phyloP scores from a whole-genome alignment of 2,329 filamentous ascomycete genomes.

The Paecilomyces dactylethromorphus region DNA sequence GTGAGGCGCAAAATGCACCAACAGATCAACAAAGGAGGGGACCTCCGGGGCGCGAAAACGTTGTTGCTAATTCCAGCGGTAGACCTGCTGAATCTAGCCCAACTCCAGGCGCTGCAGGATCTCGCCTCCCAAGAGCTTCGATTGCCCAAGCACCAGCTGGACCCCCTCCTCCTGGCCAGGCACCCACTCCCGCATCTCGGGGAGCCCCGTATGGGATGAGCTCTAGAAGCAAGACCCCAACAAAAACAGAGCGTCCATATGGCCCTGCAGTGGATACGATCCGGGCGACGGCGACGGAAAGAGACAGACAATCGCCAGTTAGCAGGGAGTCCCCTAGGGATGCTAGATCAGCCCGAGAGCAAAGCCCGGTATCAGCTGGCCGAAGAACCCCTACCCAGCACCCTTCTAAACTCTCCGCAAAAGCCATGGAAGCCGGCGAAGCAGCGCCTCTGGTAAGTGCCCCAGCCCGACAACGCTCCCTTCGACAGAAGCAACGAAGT shows the following conservation, averaged over 20 bases:
- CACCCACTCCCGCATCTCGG: conserved; percentile 53
- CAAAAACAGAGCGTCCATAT: conserved; percentile 41
- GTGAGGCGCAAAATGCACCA: conserved; percentile 34
- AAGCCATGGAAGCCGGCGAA: conserved; percentile 42
- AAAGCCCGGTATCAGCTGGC: conserved; percentile 50
- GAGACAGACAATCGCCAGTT: conserved; percentile 42
- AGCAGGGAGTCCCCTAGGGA: conserved; percentile 38
- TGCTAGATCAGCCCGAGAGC: conserved; percentile 34
- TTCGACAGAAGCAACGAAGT: conserved; percentile 54
- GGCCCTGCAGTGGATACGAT: conserved; percentile 37
- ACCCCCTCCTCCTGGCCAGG: conserved; percentile 59
- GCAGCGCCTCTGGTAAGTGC: conserved; percentile 37
- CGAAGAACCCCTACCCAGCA: conserved; percentile 57
- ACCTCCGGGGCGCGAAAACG: conserved; percentile 39
- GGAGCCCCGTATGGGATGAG: conserved; percentile 24
- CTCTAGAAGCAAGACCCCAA: conserved; percentile 45
- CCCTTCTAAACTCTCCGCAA: conserved; percentile 32
- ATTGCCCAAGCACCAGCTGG: conserved; percentile 55
- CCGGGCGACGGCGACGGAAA: conserved; percentile 40
- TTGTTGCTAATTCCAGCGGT: conserved; percentile 19
- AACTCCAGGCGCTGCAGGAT: conserved; percentile 38
- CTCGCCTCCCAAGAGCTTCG: conserved; percentile 55
- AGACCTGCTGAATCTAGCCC: conserved; percentile 23
- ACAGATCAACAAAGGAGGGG: conserved; percentile 31
- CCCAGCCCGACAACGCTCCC: conserved; percentile 43